phyloP scores from a whole-genome alignment of 257 asterid genomes.

The Henckelia pumila region DNA sequence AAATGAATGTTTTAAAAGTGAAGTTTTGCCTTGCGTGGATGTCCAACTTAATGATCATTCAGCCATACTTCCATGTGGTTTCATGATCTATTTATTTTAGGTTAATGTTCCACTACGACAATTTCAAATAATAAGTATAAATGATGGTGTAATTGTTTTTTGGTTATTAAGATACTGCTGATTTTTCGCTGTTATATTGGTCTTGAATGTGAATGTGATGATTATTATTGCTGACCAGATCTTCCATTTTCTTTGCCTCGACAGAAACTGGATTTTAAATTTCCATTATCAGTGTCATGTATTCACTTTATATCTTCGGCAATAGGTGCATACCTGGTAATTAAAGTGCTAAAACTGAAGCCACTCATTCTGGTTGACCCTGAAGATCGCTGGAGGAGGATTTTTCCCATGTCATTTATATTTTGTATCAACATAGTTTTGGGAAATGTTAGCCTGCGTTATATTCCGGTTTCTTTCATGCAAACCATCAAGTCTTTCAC shows the following conservation, averaged over 20 bases:
- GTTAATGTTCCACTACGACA: not conserved
- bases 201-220: conserved; percentile 14
- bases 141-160: not conserved
- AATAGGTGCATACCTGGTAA: conserved; percentile 62
- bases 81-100: not conserved
- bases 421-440: conserved; percentile 76
- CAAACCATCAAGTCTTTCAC: conserved; percentile 84
- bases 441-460: conserved; percentile 76
- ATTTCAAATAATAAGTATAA: too few species aligned
- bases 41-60: not conserved
- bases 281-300: conserved; percentile 62
- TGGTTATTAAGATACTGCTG: conserved; percentile 1
- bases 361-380: conserved; percentile 66
- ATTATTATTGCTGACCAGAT: conserved; percentile 6
- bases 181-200: not conserved
- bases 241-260: conserved; percentile 8
- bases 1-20: not conserved
- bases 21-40: not conserved
- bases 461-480: conserved; percentile 83
- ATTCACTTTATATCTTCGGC: conserved; percentile 65
- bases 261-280: conserved; percentile 70
- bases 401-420: conserved; percentile 77
- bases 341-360: conserved; percentile 64
- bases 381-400: conserved; percentile 75
- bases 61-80: not conserved